phyloP scores from a whole-genome alignment of 306 rosid genomes.

The Vicia sativa region DNA sequence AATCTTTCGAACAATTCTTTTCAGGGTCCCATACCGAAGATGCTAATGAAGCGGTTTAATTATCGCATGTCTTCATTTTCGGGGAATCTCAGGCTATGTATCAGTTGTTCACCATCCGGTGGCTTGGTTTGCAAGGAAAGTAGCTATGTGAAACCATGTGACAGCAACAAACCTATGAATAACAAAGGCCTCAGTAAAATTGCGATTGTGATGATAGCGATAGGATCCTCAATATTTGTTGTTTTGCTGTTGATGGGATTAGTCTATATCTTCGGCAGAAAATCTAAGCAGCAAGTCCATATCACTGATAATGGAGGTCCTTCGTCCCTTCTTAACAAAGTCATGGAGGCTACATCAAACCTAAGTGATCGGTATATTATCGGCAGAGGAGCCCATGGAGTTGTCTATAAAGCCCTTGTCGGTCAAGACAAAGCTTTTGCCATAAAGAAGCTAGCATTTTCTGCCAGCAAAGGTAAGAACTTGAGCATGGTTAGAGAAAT shows the following conservation, averaged over 20 bases:
- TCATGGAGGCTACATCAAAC: conserved; percentile 67
- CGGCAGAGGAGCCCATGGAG: conserved; percentile 93
- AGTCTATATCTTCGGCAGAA: conserved; percentile 41
- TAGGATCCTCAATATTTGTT: conserved; percentile 58
- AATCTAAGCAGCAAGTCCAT: conserved; percentile 40
- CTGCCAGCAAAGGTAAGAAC: conserved; percentile 49
- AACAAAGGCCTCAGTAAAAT: conserved; percentile 45
- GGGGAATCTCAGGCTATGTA: conserved; percentile 69
- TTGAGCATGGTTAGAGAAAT: conserved; percentile 71
- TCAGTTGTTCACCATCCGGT: conserved; percentile 46
- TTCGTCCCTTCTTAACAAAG: conserved; percentile 52
- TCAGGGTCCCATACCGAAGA: conserved; percentile 61
- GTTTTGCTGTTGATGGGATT: conserved; percentile 48
- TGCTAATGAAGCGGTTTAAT: conserved; percentile 51
- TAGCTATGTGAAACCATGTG: conserved; percentile 53
- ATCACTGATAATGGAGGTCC: conserved; percentile 46
- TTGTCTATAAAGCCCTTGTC: conserved; percentile 67
- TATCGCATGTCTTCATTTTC: conserved; percentile 51
- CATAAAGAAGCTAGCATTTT: conserved; percentile 66
- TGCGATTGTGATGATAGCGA: conserved; percentile 52
- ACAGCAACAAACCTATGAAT: conserved; percentile 33
- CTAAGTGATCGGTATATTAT: conserved; percentile 60
- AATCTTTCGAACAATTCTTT: conserved; percentile 72
- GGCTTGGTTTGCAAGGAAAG: conserved; percentile 44
- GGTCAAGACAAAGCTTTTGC: conserved; percentile 57